A percentile compares a stretch with the other conserved stretches of the same genome.
Conservation (phyloP, 169 alveolate species). For the Babesia ovata region DNA sequence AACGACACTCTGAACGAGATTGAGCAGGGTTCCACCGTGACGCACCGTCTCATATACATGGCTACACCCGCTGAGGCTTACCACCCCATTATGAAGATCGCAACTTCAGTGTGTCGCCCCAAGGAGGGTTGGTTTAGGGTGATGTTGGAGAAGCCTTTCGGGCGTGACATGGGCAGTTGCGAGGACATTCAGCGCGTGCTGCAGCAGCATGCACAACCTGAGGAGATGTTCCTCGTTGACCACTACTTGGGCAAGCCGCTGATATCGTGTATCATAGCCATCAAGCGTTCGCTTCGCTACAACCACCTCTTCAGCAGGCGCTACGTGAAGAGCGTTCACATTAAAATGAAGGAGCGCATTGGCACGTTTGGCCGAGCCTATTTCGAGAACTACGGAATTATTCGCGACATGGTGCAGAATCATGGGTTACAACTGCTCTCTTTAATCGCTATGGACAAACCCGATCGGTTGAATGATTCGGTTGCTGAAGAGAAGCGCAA, state of each 20-base stretch:
- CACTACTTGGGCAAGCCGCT: slow-evolving; percentile 71
- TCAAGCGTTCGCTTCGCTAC: slow-evolving; percentile 47
- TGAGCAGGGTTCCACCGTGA: slow-evolving; percentile 45
- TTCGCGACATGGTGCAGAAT: slow-evolving; percentile 69
- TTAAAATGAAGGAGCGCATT: slow-evolving; percentile 61
- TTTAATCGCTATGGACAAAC: slow-evolving; percentile 57
- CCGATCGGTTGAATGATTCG: slow-evolving; percentile 22
- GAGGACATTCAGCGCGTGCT: slow-evolving; percentile 34
- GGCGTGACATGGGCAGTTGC: slow-evolving; percentile 55
- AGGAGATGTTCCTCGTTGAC: slow-evolving; percentile 63
- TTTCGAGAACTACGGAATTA: slow-evolving; percentile 67
- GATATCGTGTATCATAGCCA: slow-evolving; percentile 55
- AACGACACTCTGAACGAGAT: slow-evolving; percentile 34
- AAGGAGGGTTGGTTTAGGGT: slow-evolving; percentile 66
- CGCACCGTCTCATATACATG: slow-evolving; percentile 63
- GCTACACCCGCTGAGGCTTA: slow-evolving; percentile 72
- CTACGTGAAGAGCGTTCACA: slow-evolving; percentile 67
- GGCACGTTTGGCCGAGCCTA: slow-evolving; percentile 62
- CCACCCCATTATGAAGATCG: slow-evolving; percentile 61
- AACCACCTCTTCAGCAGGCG: slow-evolving; percentile 37
- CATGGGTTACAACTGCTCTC: slow-evolving; percentile 68
- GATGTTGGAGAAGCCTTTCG: slow-evolving; percentile 71
- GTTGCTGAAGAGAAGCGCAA: slow-evolving; percentile 51
- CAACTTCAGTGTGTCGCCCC: slow-evolving; percentile 61
- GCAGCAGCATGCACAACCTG: slow-evolving; percentile 35